Percentiles rank a stretch among this genome's conserved stretches.
These are phyloP conservation scores for Rhodotorula taiwanensis DNA, from an alignment of 768 basidiomycete species.

Conservation along the genomic window DNA sequence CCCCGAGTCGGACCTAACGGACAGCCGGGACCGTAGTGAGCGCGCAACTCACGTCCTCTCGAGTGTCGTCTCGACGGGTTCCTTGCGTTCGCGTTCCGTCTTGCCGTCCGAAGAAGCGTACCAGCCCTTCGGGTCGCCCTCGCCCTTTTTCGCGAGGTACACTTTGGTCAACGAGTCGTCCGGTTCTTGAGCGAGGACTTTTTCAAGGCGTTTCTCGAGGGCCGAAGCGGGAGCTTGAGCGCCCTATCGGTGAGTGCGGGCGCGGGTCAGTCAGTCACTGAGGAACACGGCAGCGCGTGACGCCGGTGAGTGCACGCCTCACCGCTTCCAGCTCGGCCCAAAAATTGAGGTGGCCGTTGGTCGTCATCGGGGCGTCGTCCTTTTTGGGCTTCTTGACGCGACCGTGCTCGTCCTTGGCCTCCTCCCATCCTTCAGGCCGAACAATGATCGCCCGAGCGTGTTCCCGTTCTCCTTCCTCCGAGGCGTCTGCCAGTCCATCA, in stretches of 20 bases:
- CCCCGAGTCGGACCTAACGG: too few species aligned
- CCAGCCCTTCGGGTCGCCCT: constrained; percentile 30
- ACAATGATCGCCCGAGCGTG: background rate
- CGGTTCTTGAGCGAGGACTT: constrained; percentile 2
- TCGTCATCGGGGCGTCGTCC: constrained; percentile 7
- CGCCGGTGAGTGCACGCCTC: background rate
- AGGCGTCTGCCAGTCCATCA: background rate
- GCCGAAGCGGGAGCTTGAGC: background rate
- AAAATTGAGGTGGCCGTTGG: constrained; percentile 32
- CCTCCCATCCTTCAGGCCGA: background rate
- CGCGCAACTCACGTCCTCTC: constrained; percentile 34
- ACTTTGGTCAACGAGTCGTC: constrained; percentile 28
- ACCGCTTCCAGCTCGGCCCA: constrained; percentile 32
- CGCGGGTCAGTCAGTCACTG: too few species aligned
- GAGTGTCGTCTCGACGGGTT: constrained; percentile 22
- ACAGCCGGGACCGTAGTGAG: too few species aligned
- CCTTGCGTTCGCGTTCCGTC: constrained; percentile 29
- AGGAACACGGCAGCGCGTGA: too few species aligned
- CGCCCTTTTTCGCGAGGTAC: constrained; percentile 28
- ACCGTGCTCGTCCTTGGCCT: background rate
- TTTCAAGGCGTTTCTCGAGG: background rate
- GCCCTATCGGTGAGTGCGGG: background rate
- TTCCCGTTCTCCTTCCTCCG: constrained; percentile 6
- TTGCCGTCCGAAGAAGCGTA: constrained; percentile 26
- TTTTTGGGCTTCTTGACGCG: constrained; percentile 7